Base-by-base conservation (phyloP, 805 yeast species). In the Suhomyces sp. region DNA sequence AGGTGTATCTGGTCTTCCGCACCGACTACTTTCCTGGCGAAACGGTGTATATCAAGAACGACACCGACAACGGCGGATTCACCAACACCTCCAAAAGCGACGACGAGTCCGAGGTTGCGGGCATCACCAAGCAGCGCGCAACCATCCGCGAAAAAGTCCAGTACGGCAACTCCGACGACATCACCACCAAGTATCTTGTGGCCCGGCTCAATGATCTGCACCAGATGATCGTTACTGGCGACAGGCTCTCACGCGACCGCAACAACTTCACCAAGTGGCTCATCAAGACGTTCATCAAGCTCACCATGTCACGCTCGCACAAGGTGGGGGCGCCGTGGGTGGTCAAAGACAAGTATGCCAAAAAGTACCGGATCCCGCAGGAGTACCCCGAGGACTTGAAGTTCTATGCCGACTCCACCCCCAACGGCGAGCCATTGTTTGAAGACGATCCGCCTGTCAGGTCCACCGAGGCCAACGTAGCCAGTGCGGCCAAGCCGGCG, bases 261-360 rank as follows among this genome's bases (percentile, higher is more conserved):
- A 86, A 87, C 55, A 79, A 87, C 50, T 92, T 91, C 72, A 92
- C 97, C 8, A 94, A 93, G 68, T 87, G 92, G 83, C 80, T 88
- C 50, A 87, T 94, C 36, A 88, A 92, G 67, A 86, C 97, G n/a
- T 86, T 94, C 66, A 79, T 92, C 65, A 88, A 92, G 69, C 79
- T 88, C 66, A 80, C 90, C 45, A 79, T 90, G 65, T 78, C 87
- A 6, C 82, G 96, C 52, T 88, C 92, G 1, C 80, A 86, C 51
- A 89, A 88, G 77, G 77, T 86, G 44, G 97, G 98, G 3, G 93
- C 97, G 2, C 98, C 98, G 2, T 94, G 98, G 98, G 84, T 93
- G 19, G 94, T 94, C 13, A 88, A 86, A 64, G 84, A 82, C 24
- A 85, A 86, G 58, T 90, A 82, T 67, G 94, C 94, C 0, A 77